Percentiles rank a stretch among this genome's conserved stretches.
Conservation (phyloP, 225 moss, liverwort and hornwort genomes). For the Anthoceros angustus region DNA sequence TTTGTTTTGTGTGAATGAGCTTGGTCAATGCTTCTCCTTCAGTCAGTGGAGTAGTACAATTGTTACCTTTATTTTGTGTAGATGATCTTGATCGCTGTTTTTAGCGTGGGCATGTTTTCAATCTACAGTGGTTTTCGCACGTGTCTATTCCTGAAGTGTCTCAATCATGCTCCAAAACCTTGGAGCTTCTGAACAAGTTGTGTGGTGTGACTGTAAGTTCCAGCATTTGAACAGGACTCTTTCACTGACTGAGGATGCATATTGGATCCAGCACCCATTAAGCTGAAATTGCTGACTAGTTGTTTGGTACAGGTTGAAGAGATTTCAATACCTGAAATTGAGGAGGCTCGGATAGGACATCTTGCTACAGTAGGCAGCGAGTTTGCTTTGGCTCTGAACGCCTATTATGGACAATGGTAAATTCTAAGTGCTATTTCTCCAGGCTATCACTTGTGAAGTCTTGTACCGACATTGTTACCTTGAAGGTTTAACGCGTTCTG, state of each 20-base stretch:
- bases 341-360: conserved; percentile 60
- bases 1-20: no score
- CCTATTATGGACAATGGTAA: conserved; percentile 45
- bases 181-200: conserved; percentile 40
- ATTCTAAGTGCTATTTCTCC: conserved; percentile 7
- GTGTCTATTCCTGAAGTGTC: conserved; percentile 48
- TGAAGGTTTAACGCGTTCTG: conserved; percentile 1
- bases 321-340: conserved; percentile 55
- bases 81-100: background rate
- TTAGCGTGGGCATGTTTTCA: background rate
- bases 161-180: conserved; percentile 56
- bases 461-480: background rate
- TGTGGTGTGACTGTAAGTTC: conserved; percentile 57
- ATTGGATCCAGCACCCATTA: no score
- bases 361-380: conserved; percentile 47
- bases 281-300: no score
- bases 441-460: no score
- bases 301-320: conserved; percentile 51
- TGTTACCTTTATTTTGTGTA: background rate
- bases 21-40: no score
- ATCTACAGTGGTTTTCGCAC: conserved; percentile 62
- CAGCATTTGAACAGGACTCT: no score
- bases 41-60: no score
- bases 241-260: no score
- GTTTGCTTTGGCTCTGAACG: conserved; percentile 32